A percentile compares a stretch with the other conserved stretches of the same genome.
Conservation (phyloP, 495 filamentous ascomycete species). For the Aspergillus ellipticus region DNA sequence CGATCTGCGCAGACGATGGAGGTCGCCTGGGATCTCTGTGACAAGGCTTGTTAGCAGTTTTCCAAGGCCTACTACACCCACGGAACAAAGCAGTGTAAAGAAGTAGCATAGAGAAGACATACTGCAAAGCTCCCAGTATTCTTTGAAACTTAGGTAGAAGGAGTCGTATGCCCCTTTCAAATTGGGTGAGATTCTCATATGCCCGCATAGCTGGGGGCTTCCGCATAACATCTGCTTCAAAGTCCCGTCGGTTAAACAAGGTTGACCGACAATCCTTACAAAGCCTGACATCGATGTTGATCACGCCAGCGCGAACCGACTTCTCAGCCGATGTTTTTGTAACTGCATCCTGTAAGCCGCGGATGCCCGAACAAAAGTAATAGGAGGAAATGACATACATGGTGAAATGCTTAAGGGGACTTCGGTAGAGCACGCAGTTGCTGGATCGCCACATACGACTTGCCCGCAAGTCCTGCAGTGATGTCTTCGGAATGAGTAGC, state of each 20-base stretch:
- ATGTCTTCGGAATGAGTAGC: conserved; percentile 84
- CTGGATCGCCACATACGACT: conserved; percentile 84
- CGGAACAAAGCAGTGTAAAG: neutral
- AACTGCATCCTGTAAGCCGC: conserved; percentile 32
- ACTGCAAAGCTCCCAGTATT: conserved; percentile 65
- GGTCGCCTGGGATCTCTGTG: conserved; percentile 64
- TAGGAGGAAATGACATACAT: conserved; percentile 49
- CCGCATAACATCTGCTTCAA: conserved; percentile 61
- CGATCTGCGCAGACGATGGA: conserved; percentile 68
- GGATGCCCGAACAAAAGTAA: neutral
- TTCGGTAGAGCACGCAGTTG: conserved; percentile 80
- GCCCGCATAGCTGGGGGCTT: conserved; percentile 74
- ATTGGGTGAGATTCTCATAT: conserved; percentile 85
- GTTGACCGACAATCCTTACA: conserved; percentile 85
- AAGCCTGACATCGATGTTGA: conserved; percentile 80
- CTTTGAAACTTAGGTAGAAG: conserved; percentile 86
- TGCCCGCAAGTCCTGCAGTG: conserved; percentile 91
- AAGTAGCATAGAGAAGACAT: conserved; percentile 32
- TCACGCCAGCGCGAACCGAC: conserved; percentile 38
- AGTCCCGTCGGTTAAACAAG: conserved; percentile 81
- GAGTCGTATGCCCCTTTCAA: conserved; percentile 81
- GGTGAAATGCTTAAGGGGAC: conserved; percentile 73
- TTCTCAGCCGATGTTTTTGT: conserved; percentile 59
- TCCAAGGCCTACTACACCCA: too few species aligned
- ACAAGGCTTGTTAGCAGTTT: neutral